phyloP scores from a whole-genome alignment of 768 basidiomycete genomes.

The Agaricus subrufescens region DNA sequence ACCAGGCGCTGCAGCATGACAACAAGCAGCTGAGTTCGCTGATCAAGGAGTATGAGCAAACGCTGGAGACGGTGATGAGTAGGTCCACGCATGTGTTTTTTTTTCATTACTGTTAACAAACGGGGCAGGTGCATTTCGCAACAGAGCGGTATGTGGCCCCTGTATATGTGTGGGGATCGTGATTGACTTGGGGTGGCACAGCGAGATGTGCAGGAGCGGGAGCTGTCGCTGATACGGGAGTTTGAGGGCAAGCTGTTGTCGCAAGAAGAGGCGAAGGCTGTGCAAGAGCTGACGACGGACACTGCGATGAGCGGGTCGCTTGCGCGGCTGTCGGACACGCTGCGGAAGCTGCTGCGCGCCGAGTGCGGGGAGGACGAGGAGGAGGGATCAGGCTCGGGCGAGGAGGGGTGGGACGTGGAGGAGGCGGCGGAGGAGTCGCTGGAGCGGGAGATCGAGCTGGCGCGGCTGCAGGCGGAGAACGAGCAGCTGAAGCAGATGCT shows the following conservation, averaged over 20 bases:
- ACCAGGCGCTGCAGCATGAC: conserved; percentile 81
- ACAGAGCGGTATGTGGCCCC: conserved; percentile 69
- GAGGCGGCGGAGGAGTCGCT: conserved; percentile 67
- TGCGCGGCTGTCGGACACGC: conserved; percentile 59
- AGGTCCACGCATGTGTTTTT: conserved; percentile 12
- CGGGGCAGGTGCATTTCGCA: conserved; percentile 60
- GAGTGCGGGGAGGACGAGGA: conserved; percentile 61
- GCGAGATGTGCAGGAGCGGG: conserved; percentile 92
- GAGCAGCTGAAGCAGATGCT: conserved; percentile 70
- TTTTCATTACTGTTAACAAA: conserved; percentile 3
- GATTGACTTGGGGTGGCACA: conserved; percentile 24
- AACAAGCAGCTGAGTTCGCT: conserved; percentile 91
- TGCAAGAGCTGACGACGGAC: conserved; percentile 52
- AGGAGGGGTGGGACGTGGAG: conserved; percentile 34
- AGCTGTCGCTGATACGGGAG: conserved; percentile 83
- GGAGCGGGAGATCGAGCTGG: conserved; percentile 88
- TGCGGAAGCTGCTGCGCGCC: conserved; percentile 67
- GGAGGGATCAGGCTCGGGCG: conserved; percentile 19
- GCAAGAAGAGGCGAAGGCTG: conserved; percentile 64
- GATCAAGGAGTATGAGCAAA: conserved; percentile 96
- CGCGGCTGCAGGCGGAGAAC: conserved; percentile 86
- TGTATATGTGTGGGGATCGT: background rate
- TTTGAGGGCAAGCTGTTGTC: conserved; percentile 84
- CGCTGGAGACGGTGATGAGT: conserved; percentile 92
- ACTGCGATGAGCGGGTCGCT: conserved; percentile 67